These are phyloP conservation scores for Lodderomyces metapsilosis DNA, from an alignment of 1,139 yeast species.

Conservation along the genomic window DNA sequence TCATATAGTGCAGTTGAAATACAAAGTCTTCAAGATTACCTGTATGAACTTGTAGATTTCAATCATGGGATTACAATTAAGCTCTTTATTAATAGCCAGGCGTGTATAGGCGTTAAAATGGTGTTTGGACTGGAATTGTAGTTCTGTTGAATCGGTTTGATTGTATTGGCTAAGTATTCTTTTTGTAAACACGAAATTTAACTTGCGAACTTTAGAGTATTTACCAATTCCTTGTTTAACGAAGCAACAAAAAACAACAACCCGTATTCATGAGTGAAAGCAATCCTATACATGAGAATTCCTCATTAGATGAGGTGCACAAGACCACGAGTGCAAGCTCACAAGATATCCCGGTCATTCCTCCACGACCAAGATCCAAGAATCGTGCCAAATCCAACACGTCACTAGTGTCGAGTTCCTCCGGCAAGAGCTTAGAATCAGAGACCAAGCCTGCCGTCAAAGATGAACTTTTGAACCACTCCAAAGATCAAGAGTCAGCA, in stretches of 20 bases:
- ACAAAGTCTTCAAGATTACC: no score
- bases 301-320: not conserved
- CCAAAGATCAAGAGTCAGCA: not conserved
- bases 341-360: constrained; percentile 4
- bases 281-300: not conserved
- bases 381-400: not conserved
- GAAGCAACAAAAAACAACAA: not conserved
- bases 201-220: no score
- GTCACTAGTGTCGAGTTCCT: not conserved
- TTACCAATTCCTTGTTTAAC: no score
- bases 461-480: not conserved
- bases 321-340: not conserved
- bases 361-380: constrained; percentile 5
- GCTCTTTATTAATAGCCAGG: no score
- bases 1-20: constrained; percentile 1
- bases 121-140: no score
- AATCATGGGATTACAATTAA: no score
- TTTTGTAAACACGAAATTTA: no score
- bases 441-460: not conserved
- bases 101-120: no score
- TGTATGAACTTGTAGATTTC: no score
- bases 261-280: constrained; percentile 1
- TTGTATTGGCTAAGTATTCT: no score
- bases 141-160: no score
- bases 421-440: not conserved